Evolutionary conservation across 345 rosid genomes (phyloP), one percentile per base, ranked within the genome.

Genomic region (Hirschfeldia incana): DNA sequence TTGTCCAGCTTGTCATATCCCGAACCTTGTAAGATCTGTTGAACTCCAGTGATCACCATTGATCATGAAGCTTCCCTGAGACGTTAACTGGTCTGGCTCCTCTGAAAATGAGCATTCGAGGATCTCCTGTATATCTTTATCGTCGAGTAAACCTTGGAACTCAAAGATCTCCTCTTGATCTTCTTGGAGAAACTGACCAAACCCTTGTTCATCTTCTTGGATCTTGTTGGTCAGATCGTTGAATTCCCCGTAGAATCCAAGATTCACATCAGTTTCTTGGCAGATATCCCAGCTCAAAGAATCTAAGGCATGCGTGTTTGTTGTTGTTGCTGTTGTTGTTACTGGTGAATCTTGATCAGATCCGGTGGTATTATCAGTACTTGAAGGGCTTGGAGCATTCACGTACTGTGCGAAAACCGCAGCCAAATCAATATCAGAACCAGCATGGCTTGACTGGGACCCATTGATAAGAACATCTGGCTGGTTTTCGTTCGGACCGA

Each of bases 331-430:
- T 74, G 74, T 73, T 74, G 82, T 73, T 73, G 78, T 64, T 17
- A 72, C 53, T 3, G 78, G 83, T 62, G 78, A 80, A 74, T 74
- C 83, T 74, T 80, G 75, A 37, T 80, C 79, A 3, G 83, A 80
- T 39, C 83, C 68, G 2, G 70, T 68, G 63, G 78, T 73, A 15
- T 79, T 67, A 33, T 79, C 74, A 10, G 74, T 68, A 69, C 79
- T 69, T 9, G 79, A 80, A 30, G 83, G 49, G 65, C 82, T 78
- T 60, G 67, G 74, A 37, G 70, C 81, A 80, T 66, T 88, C 86
- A 93, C 83, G 68, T 85, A 93, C 57, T 85, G 89, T 1, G 97
- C 89, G 26, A 91, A 91, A 79, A 93, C 93, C 39, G 78, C 89
- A 1, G 92, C 93, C 65, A 93, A 29, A 78, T 93, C 94, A 49